These are phyloP conservation scores for Aspergillus carbonarius DNA, from an alignment of 2,329 filamentous ascomycete species.

Conservation along the genomic window DNA sequence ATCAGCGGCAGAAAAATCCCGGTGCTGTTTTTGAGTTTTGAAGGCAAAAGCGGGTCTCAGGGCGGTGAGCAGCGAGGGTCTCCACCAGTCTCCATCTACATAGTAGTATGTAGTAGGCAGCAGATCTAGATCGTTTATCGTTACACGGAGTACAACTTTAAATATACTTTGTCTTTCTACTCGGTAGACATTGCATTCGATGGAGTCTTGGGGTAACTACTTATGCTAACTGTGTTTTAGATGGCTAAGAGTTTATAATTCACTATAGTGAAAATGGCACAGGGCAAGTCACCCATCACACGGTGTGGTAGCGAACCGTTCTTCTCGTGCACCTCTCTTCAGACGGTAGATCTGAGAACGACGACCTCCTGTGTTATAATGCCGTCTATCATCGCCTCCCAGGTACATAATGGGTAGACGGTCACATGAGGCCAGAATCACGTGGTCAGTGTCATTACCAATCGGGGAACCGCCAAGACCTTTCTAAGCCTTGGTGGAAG, in stretches of 20 bases:
- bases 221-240: too few relatives aligned
- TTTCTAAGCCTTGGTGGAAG: not conserved
- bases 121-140: not conserved
- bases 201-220: too few relatives aligned
- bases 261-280: too few relatives aligned
- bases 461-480: not conserved
- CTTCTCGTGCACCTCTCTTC: too few relatives aligned
- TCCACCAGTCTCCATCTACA: not conserved
- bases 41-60: constrained; percentile 17
- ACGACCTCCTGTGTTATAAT: too few relatives aligned
- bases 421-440: not conserved
- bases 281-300: too few relatives aligned
- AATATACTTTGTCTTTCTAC: not conserved
- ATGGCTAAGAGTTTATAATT: too few relatives aligned
- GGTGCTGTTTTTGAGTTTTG: constrained; percentile 9
- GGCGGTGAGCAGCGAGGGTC: constrained; percentile 22
- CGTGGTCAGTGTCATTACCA: not conserved
- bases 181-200: not conserved
- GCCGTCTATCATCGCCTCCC: not conserved
- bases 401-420: not conserved
- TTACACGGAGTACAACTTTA: not conserved
- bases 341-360: too few relatives aligned
- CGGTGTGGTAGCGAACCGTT: too few relatives aligned
- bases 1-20: constrained; percentile 38
- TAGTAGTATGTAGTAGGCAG: not conserved